Evolutionary conservation across 2,329 filamentous ascomycete species (phyloP), one percentile per base, ranked within the genome.

Genomic region (Knoxdaviesia capensis): DNA sequence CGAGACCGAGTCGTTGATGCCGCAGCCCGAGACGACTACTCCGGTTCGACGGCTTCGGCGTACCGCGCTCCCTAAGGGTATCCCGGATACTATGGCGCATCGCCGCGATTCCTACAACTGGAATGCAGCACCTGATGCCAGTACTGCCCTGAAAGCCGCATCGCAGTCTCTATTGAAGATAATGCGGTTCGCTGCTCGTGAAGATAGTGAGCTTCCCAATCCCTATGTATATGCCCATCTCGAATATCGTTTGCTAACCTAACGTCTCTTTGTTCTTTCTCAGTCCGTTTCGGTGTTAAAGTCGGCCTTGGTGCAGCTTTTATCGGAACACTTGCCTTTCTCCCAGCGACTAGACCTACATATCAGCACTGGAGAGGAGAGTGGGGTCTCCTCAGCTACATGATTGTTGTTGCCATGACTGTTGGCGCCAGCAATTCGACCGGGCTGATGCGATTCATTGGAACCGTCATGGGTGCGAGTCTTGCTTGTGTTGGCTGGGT

Each of bases 391-490:
- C 59, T 98, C 43, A 94, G 86, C 0, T 96, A 94, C 63, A 96
- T 96, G 88, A 77, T 96, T 54, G 90, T 98, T 29, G 93, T 87
- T 55, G 86, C 83, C 34, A 96, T 94, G 86, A 98, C 88, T 0
- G 88, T 94, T 28, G 90, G 90, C 31, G 86, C 90, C 6, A 84
- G 86, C 29, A 98, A 96, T 57, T 94, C 88, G 1, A 94, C 88
- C 0, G 87, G 86, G 4, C 76, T 77, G 53, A 77, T 87, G 40
- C 77, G 90, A 50, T 88, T 96, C 54, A 65, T 84, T 6, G 90
- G 88, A 44, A 98, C 88, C 1, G 67, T 85, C 33, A 66, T 92
- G 34, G 90, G 90, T 11, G 86, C 85, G 6, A 55, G 69, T 1
- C 78, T 78, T 48, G 83, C 88, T 0, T 68, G 87, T 32, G 49